Evolutionary conservation across 169 alveolate genomes (phyloP), one percentile per base, ranked within the genome.

Genomic region (Babesia bigemina): DNA sequence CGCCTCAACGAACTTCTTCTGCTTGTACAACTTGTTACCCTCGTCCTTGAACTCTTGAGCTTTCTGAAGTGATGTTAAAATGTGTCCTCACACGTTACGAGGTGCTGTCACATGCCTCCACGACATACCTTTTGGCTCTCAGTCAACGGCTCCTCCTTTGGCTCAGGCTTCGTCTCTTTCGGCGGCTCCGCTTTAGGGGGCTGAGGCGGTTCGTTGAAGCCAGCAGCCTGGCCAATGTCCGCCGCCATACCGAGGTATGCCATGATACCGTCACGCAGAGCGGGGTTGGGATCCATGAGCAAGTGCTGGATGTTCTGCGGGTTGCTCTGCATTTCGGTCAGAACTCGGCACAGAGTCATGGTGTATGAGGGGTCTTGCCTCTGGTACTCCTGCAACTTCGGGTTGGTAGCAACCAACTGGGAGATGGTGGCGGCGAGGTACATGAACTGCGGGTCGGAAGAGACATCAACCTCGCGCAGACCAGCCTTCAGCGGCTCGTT

Each of bases 1-100:
- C 0, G 99, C 99, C 78, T 96, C 97, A 49, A 90, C 93, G 79
- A 95, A 98, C 91, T 94, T 92, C 86, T 94, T 92, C 66, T 94
- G 97, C 84, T 94, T 94, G 70, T 90, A 90, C 21, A 86, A 53
- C 44, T 91, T 88, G 91, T 83, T 93, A 71, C 96, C 94, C 72
- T 91, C 92, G 48, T 69, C 87, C 82, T 92, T 91, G 55, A 58
- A 84, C 59, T 91, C 93, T 39, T 91, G 88, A 10, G 94, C 91
- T 49, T 71, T 83, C 87, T 79, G 48, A 0, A 28, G 22, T 9
- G 14, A 26, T 50, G 44, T 55, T 60, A 59, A 65, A 74, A n/a
- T 66, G 71, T 13, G n/a, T 45, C n/a, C 7, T 0, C 50, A 49
- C 24, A 62, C 79, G 36, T 59, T 53, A 6, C 39, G 2, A 6